Percentiles rank a stretch among this genome's conserved stretches.
These are phyloP conservation scores for Leccinum aurantiacum DNA, from an alignment of 768 basidiomycete species.

Conservation along the genomic window DNA sequence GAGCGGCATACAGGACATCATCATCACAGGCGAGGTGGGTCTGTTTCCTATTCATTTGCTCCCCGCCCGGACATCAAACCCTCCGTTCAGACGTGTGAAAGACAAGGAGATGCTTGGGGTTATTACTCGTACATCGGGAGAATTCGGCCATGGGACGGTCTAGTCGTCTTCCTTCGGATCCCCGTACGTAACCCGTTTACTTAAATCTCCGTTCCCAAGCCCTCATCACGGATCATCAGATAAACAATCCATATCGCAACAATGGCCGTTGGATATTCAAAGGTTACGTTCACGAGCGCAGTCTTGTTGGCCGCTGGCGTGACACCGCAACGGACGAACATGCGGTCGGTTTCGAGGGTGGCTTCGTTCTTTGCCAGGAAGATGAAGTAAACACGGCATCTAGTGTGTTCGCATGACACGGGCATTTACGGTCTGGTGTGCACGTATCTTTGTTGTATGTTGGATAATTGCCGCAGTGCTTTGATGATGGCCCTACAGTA, in stretches of 20 bases:
- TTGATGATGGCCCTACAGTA: conserved; percentile 18
- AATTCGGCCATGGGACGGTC: conserved; percentile 52
- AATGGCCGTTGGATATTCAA: conserved; percentile 51
- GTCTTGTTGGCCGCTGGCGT: conserved; percentile 55
- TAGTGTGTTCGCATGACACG: conserved; percentile 15
- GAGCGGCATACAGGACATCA: conserved; percentile 49
- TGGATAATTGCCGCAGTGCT: conserved; percentile 13
- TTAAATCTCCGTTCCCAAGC: conserved; percentile 3
- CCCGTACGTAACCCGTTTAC: conserved; percentile 36
- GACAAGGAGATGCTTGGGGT: conserved; percentile 51
- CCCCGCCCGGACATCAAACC: background rate
- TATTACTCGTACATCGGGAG: conserved; percentile 46
- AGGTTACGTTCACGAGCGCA: conserved; percentile 50
- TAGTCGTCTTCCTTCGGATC: conserved; percentile 45
- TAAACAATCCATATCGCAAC: conserved; percentile 28
- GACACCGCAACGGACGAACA: conserved; percentile 43
- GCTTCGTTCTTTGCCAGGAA: conserved; percentile 44
- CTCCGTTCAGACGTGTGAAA: conserved; percentile 39
- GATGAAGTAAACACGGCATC: conserved; percentile 23
- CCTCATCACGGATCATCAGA: conserved; percentile 33
- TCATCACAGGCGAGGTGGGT: conserved; percentile 51
- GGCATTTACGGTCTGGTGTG: conserved; percentile 17
- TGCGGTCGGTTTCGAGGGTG: conserved; percentile 48
- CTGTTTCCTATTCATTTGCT: background rate
- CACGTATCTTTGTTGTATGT: conserved; percentile 13